phyloP scores from a whole-genome alignment of 2,329 filamentous ascomycete genomes.

The Myriosclerotinia duriaeana region DNA sequence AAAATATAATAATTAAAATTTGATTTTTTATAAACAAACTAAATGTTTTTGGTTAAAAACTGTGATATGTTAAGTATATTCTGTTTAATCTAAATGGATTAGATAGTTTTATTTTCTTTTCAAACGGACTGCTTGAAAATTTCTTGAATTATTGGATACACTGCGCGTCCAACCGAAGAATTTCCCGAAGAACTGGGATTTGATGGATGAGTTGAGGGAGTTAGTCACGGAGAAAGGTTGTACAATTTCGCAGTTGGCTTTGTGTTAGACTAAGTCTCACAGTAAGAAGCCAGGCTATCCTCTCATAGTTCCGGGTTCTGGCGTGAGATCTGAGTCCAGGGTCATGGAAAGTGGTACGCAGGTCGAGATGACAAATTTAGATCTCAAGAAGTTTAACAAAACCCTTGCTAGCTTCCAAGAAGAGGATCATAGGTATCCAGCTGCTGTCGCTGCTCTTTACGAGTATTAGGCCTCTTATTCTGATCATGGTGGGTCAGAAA shows the following conservation, averaged over 20 bases:
- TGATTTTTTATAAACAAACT: too few species aligned
- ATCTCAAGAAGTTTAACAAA: constrained; percentile 36
- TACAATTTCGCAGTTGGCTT: constrained; percentile 41
- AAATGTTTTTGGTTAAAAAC: too few species aligned
- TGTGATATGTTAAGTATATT: too few species aligned
- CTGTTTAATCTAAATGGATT: too few species aligned
- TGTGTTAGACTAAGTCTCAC: constrained; percentile 18
- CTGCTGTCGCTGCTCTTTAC: not conserved
- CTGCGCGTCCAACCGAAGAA: constrained; percentile 60
- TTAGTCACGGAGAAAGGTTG: constrained; percentile 59
- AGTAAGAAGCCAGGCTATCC: constrained; percentile 19
- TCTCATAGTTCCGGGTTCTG: constrained; percentile 22
- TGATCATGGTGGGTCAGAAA: too few species aligned
- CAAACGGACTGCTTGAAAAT: too few species aligned
- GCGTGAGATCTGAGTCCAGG: constrained; percentile 33
- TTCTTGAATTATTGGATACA: too few species aligned
- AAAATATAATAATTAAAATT: too few species aligned
- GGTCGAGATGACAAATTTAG: constrained; percentile 34
- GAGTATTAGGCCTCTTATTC: too few species aligned
- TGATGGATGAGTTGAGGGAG: constrained; percentile 55
- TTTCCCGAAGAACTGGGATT: constrained; percentile 62
- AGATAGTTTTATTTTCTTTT: too few species aligned
- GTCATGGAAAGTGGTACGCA: constrained; percentile 37
- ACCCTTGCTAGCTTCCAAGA: constrained; percentile 25
- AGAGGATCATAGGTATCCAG: constrained; percentile 11